These are phyloP conservation scores for Knoxdaviesia proteae DNA, from an alignment of 2,329 filamentous ascomycete species.

Conservation along the genomic window DNA sequence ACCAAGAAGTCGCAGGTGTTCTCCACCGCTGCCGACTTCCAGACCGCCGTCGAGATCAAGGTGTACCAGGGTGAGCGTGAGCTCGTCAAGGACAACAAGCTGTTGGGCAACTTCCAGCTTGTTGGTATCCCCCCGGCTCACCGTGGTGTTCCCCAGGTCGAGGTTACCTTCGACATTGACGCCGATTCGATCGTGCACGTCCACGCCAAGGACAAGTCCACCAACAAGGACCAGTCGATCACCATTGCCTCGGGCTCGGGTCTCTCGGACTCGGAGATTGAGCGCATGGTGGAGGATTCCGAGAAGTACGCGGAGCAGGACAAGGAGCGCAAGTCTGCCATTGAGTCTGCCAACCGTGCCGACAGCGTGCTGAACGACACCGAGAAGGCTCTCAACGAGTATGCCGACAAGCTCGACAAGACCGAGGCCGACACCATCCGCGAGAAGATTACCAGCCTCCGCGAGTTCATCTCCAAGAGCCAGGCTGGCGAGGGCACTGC, in stretches of 20 bases:
- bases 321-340: constrained; percentile 89
- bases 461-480: constrained; percentile 83
- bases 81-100: constrained; percentile 95
- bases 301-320: constrained; percentile 90
- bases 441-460: constrained; percentile 75
- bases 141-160: constrained; percentile 87
- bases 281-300: constrained; percentile 93
- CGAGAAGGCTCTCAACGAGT: constrained; percentile 95
- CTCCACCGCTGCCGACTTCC: constrained; percentile 94
- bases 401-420: constrained; percentile 92
- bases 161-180: constrained; percentile 98
- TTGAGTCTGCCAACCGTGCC: constrained; percentile 92
- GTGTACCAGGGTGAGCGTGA: constrained; percentile 99
- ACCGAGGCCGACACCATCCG: constrained; percentile 77
- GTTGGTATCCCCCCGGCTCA: constrained; percentile 91
- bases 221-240: constrained; percentile 98
- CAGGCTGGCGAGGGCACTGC: constrained; percentile 75
- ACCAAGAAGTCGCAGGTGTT: constrained; percentile 99
- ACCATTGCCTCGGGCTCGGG: constrained; percentile 95
- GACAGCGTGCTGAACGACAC: constrained; percentile 95
- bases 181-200: constrained; percentile 96
- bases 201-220: constrained; percentile 96
- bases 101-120: constrained; percentile 97
- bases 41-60: constrained; percentile 98
- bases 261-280: constrained; percentile 84